Conservation (phyloP, 768 basidiomycete species). For the Roridomyces roridus region DNA sequence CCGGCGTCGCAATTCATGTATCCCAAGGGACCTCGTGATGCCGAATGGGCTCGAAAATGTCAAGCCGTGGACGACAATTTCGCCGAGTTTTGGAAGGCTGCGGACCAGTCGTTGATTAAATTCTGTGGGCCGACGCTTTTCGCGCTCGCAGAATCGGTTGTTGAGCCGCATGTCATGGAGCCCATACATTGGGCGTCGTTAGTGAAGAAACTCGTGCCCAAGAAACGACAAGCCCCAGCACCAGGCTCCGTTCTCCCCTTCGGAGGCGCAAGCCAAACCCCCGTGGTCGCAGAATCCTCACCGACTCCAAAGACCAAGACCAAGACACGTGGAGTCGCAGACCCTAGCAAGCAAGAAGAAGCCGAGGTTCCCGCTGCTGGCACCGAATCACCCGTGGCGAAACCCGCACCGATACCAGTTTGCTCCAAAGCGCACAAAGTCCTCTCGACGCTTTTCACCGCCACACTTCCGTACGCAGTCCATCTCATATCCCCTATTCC, state of each 20-base stretch:
- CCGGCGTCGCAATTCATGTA: not conserved
- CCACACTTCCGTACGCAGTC: not conserved
- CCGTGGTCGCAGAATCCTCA: not conserved
- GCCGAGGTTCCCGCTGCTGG: no score
- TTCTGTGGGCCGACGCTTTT: not conserved
- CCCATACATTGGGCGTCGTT: not conserved
- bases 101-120: not conserved
- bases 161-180: not conserved
- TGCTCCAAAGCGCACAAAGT: not conserved
- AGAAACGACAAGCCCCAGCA: not conserved
- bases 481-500: not conserved
- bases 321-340: slow-evolving; percentile 2
- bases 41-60: slow-evolving; percentile 6
- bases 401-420: not conserved
- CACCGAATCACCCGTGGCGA: not conserved
- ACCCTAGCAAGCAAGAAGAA: not conserved
- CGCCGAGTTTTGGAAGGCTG: slow-evolving; percentile 10
- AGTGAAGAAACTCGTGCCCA: not conserved
- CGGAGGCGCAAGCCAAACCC: slow-evolving; percentile 2
- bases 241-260: not conserved
- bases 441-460: not conserved
- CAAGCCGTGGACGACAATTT: not conserved
- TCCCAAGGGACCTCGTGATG: slow-evolving; percentile 10
- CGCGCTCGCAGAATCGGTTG: not conserved
- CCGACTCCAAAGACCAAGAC: not conserved